These are phyloP conservation scores for Elongisporangium anandrum DNA, from an alignment of 352 stramenopile species.

Conservation along the genomic window DNA sequence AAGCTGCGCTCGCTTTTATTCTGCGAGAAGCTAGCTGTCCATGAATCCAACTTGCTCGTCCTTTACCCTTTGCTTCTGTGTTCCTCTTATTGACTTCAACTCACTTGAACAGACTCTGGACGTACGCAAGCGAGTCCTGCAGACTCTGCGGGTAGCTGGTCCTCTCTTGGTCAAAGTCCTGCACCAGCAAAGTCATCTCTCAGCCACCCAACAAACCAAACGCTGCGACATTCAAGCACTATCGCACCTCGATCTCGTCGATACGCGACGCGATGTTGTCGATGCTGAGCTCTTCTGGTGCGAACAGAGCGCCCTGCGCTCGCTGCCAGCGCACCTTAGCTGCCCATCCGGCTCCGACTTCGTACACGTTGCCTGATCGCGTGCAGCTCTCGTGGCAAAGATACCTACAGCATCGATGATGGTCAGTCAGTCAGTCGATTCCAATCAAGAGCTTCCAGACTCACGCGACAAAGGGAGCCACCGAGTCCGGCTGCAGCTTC, in stretches of 20 bases:
- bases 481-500: constrained; percentile 67
- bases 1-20: not conserved
- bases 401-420: constrained; percentile 26
- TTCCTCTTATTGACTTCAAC: not conserved
- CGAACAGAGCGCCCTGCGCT: constrained; percentile 51
- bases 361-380: constrained; percentile 73
- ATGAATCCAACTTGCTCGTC: not conserved
- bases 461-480: constrained; percentile 76
- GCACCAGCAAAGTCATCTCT: not conserved
- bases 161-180: constrained; percentile 57
- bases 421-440: not conserved
- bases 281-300: constrained; percentile 36
- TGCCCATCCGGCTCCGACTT: constrained; percentile 81
- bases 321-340: constrained; percentile 76
- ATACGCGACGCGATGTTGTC: constrained; percentile 46
- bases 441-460: constrained; percentile 15
- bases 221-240: not conserved
- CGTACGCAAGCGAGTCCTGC: constrained; percentile 50
- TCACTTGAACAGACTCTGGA: constrained; percentile 31
- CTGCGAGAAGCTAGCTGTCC: too few species aligned
- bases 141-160: constrained; percentile 58
- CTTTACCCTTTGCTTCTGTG: not conserved
- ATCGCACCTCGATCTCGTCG: constrained; percentile 49
- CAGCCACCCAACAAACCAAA: not conserved
- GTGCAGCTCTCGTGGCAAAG: constrained; percentile 76